Evolutionary conservation across 2,329 filamentous ascomycete species (phyloP).

Genomic region (Sarocladiaceae sp.): DNA sequence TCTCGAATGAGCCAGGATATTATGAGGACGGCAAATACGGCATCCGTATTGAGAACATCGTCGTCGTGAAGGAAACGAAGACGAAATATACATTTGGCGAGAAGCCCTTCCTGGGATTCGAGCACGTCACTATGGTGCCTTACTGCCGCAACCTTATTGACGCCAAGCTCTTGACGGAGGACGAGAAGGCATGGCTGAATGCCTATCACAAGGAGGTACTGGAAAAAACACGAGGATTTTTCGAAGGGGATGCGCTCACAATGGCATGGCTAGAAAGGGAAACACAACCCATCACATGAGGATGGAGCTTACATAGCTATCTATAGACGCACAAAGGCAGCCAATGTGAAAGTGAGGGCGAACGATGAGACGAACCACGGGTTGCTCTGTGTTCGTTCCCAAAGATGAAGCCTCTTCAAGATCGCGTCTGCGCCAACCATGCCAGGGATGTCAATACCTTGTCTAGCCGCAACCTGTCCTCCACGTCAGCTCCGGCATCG

Average conservation of each 20-base stretch:
- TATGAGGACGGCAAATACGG: slow-evolving; percentile 95
- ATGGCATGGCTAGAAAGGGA: slow-evolving; percentile 80
- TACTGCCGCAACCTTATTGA: slow-evolving; percentile 89
- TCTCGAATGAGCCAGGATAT: slow-evolving; percentile 94
- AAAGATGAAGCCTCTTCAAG: slow-evolving; percentile 31
- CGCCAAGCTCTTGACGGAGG: slow-evolving; percentile 58
- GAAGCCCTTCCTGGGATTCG: slow-evolving; percentile 89
- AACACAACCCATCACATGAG: slow-evolving; percentile 53
- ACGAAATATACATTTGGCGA: slow-evolving; percentile 86
- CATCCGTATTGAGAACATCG: slow-evolving; percentile 93
- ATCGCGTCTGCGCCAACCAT: slow-evolving; percentile 30
- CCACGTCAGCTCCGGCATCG: too few species aligned
- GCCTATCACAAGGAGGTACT: slow-evolving; percentile 75
- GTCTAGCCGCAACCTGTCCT: slow-evolving; percentile 34
- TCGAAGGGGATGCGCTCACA: slow-evolving; percentile 65
- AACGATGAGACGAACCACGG: slow-evolving; percentile 64
- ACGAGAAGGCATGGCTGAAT: slow-evolving; percentile 83
- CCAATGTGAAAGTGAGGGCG: slow-evolving; percentile 65
- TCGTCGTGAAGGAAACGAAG: slow-evolving; percentile 83
- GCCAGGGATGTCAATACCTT: slow-evolving; percentile 33
- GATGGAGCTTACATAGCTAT: neutral
- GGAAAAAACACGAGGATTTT: slow-evolving; percentile 72
- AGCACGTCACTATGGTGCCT: slow-evolving; percentile 95
- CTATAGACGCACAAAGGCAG: slow-evolving; percentile 43
- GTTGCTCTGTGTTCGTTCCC: slow-evolving; percentile 48